A percentile compares a stretch with the other conserved stretches of the same genome.
These are phyloP conservation scores for Melaleuca alternifolia DNA, from an alignment of 345 rosid genomes.

Conservation along the genomic window DNA sequence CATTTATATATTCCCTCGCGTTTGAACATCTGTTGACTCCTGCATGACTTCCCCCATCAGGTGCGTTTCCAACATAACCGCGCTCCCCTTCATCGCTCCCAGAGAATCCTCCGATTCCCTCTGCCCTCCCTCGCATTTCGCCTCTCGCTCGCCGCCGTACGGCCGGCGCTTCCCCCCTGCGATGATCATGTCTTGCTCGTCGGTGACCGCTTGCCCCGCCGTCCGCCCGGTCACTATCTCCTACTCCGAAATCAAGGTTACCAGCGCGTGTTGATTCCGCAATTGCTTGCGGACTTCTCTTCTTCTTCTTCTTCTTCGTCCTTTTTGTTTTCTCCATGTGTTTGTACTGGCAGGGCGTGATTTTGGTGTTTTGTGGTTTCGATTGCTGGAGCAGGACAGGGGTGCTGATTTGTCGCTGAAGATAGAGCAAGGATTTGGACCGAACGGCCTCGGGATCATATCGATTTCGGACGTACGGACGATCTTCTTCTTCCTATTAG, in stretches of 20 bases:
- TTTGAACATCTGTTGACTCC: neutral
- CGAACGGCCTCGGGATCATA: slow-evolving; percentile 76
- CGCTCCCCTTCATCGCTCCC: neutral
- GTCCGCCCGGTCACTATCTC: slow-evolving; percentile 60
- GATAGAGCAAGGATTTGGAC: slow-evolving; percentile 85
- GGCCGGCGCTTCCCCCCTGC: neutral
- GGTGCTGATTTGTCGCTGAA: slow-evolving; percentile 45
- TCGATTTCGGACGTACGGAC: slow-evolving; percentile 47
- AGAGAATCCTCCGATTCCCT: neutral
- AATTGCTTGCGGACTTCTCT: neutral
- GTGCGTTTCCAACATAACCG: too few species aligned
- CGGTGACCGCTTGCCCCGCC: slow-evolving; percentile 21
- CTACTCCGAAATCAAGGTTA: slow-evolving; percentile 64
- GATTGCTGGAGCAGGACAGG: slow-evolving; percentile 40
- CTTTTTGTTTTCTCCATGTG: neutral
- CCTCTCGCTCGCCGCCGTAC: neutral
- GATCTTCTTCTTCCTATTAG: neutral
- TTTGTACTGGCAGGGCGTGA: too few species aligned
- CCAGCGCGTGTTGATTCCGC: neutral
- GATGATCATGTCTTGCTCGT: slow-evolving; percentile 24
- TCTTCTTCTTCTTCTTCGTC: neutral
- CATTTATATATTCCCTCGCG: neutral
- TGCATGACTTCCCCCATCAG: neutral
- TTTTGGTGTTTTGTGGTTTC: neutral
- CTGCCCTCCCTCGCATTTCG: neutral